Conservation (phyloP, 768 basidiomycete genomes). For the Calocera cornea region DNA sequence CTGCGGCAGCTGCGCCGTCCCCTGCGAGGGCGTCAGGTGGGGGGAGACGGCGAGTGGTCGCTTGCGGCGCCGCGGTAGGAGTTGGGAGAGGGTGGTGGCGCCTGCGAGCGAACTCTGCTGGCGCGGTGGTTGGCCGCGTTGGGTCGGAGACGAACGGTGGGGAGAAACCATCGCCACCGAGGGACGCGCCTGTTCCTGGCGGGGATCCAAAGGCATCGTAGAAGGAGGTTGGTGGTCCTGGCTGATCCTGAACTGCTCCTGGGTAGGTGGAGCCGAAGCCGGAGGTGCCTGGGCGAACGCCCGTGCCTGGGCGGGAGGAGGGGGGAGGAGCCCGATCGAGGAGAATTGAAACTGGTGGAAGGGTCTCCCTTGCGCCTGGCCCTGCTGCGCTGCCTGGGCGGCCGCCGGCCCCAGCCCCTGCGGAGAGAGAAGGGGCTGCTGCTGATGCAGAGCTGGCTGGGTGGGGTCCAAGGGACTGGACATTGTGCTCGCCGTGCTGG, state of each 20-base stretch:
- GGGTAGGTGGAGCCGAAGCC: neutral
- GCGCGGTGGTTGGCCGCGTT: neutral
- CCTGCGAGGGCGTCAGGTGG: neutral
- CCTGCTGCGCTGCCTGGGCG: neutral
- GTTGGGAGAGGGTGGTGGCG: neutral
- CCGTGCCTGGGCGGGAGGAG: neutral
- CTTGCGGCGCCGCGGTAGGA: neutral
- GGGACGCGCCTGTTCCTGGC: neutral
- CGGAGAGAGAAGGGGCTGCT: neutral
- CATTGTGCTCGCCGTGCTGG: neutral
- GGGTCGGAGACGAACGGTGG: neutral
- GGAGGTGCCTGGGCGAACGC: neutral
- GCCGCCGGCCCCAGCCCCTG: neutral
- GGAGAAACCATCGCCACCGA: neutral
- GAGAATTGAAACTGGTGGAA: neutral
- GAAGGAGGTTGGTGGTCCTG: neutral
- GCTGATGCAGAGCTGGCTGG: neutral
- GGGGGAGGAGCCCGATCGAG: neutral
- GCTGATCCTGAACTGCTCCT: neutral
- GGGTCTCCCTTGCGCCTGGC: neutral
- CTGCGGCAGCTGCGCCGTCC: neutral
- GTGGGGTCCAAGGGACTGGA: neutral
- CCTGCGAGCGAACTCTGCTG: neutral
- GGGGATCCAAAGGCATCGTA: neutral
- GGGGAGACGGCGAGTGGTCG: neutral